These are phyloP conservation scores for Moniliophthora roreri DNA, from an alignment of 1,284 basidiomycete genomes.

Conservation along the genomic window DNA sequence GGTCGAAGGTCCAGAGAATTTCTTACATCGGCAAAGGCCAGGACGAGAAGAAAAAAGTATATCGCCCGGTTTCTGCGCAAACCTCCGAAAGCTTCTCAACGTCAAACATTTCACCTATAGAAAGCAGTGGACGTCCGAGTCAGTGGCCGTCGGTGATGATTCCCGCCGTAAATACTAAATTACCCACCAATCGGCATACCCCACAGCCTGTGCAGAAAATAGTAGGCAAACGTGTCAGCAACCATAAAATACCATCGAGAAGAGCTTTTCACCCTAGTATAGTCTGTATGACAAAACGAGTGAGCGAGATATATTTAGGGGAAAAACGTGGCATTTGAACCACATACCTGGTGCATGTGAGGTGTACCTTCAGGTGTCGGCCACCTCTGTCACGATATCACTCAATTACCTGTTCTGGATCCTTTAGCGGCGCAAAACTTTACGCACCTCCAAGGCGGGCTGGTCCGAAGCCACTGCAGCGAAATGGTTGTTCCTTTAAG, in stretches of 20 bases:
- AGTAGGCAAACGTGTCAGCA: background rate
- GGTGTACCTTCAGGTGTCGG: constrained; percentile 44
- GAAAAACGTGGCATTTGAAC: constrained; percentile 15
- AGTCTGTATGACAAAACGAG: constrained; percentile 38
- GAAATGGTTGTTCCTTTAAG: constrained; percentile 72
- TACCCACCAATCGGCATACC: constrained; percentile 67
- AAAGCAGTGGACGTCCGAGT: background rate
- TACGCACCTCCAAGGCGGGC: constrained; percentile 63
- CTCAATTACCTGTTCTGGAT: background rate
- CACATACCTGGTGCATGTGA: constrained; percentile 65
- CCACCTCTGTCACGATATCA: constrained; percentile 45
- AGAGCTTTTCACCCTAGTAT: constrained; percentile 50
- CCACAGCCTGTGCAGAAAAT: constrained; percentile 46
- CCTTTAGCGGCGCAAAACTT: background rate
- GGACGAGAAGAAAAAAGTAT: constrained; percentile 73
- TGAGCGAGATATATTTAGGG: background rate
- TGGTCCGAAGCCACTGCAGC: constrained; percentile 73
- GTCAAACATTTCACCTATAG: constrained; percentile 66
- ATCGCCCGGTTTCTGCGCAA: constrained; percentile 57
- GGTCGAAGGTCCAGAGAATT: background rate
- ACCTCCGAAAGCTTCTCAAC: constrained; percentile 58
- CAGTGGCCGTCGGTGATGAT: constrained; percentile 2
- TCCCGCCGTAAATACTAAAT: too few relatives aligned
- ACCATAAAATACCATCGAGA: background rate
- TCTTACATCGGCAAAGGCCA: constrained; percentile 72